A percentile compares a stretch with the other conserved stretches of the same genome.
Conservation (phyloP, 768 basidiomycete species). For the Naganishia onofrii region DNA sequence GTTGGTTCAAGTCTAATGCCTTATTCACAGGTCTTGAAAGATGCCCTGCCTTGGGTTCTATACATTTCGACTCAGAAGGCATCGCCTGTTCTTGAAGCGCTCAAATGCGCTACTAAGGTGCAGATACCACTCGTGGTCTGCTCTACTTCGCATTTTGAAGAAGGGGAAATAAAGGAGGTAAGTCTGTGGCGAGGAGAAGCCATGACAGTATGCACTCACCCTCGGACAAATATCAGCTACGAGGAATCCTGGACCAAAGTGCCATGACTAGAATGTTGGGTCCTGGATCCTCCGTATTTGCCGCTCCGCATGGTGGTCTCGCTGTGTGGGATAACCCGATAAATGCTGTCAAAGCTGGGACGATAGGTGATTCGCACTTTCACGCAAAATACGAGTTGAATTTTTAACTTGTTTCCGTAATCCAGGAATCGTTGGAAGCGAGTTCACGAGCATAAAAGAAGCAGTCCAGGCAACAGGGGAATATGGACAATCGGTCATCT, state of each 20-base stretch:
- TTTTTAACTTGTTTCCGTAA: not conserved
- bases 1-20: not conserved
- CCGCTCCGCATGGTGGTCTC: slow-evolving; percentile 16
- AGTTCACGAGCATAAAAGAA: not conserved
- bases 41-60: slow-evolving; percentile 13
- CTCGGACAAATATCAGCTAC: not conserved
- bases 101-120: slow-evolving; percentile 8
- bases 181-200: not conserved
- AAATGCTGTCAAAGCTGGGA: slow-evolving; percentile 9
- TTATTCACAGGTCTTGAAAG: slow-evolving; percentile 5
- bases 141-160: slow-evolving; percentile 3
- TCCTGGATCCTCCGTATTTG: slow-evolving; percentile 17
- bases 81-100: slow-evolving; percentile 7
- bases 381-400: too few relatives aligned
- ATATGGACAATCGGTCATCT: slow-evolving; percentile 11
- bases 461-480: not conserved
- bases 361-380: not conserved
- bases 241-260: slow-evolving; percentile 8
- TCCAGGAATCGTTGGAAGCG: slow-evolving; percentile 16
- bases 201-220: not conserved
- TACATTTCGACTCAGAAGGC: slow-evolving; percentile 6
- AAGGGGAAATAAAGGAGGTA: slow-evolving; percentile 8
- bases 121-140: slow-evolving; percentile 19
- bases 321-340: slow-evolving; percentile 12
- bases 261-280: slow-evolving; percentile 12